Evolutionary conservation across 208 protist genomes (phyloP).

Genomic region (Blechomonas ayalai): DNA sequence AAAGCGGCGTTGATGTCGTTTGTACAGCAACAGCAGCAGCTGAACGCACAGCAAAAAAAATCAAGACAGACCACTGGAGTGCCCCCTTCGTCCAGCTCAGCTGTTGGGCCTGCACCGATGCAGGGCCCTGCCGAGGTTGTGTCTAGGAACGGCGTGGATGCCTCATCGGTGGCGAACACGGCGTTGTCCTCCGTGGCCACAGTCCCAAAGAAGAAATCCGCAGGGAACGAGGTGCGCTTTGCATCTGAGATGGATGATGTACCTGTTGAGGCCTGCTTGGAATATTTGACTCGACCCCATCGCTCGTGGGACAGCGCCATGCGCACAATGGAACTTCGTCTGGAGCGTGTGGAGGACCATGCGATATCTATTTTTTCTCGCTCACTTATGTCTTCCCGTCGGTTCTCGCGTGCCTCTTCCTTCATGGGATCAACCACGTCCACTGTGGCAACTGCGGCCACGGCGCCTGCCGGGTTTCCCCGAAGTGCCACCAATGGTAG

Average conservation of each 20-base stretch:
- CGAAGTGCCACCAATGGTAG: conserved; percentile 17
- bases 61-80: too few species aligned
- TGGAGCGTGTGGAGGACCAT: conserved; percentile 37
- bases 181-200: too few species aligned
- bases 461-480: conserved; percentile 19
- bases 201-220: too few species aligned
- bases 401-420: conserved; percentile 26
- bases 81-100: too few species aligned
- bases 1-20: too few species aligned
- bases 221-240: conserved; percentile 14
- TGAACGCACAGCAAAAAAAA: too few species aligned
- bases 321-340: conserved; percentile 18
- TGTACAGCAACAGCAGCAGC: too few species aligned
- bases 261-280: conserved; percentile 68
- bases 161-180: too few species aligned
- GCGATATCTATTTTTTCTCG: conserved; percentile 31
- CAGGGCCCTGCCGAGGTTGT: too few species aligned
- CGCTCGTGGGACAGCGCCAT: conserved; percentile 78
- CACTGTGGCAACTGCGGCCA: conserved; percentile 23
- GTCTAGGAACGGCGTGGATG: too few species aligned
- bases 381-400: conserved; percentile 28
- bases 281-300: conserved; percentile 84
- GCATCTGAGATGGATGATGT: conserved; percentile 60
- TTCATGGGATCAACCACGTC: conserved; percentile 15
- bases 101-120: too few species aligned